A percentile compares a stretch with the other conserved stretches of the same genome.
Conservation (phyloP, 208 protist species). For the Phytomonas sp. region DNA sequence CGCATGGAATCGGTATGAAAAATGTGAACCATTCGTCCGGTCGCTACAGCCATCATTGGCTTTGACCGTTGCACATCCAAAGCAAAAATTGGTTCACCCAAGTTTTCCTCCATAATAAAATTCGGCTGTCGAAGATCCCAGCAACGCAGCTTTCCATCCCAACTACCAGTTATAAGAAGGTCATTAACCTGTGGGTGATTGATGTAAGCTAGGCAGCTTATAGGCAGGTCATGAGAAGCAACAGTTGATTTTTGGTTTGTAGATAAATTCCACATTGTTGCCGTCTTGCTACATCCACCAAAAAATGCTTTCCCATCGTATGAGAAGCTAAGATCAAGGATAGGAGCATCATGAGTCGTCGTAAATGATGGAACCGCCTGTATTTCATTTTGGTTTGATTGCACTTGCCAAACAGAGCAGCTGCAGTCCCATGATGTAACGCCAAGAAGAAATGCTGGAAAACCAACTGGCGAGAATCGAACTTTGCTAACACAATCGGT, state of each 20-base stretch:
- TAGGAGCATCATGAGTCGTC: slow-evolving; percentile 33
- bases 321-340: slow-evolving; percentile 63
- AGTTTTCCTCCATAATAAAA: slow-evolving; percentile 52
- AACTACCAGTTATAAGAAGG: slow-evolving; percentile 76
- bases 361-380: slow-evolving; percentile 41
- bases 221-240: slow-evolving; percentile 71
- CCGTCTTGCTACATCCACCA: slow-evolving; percentile 68
- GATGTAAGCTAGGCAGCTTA: slow-evolving; percentile 66
- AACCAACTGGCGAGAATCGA: slow-evolving; percentile 51
- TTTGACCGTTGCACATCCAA: slow-evolving; percentile 53
- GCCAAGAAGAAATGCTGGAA: slow-evolving; percentile 48
- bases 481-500: slow-evolving; percentile 60
- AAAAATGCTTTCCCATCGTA: slow-evolving; percentile 67
- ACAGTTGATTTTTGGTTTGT: slow-evolving; percentile 61
- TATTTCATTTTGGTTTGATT: slow-evolving; percentile 11
- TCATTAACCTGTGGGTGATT: slow-evolving; percentile 23
- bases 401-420: slow-evolving; percentile 74
- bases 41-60: slow-evolving; percentile 62
- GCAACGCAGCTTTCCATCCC: slow-evolving; percentile 79
- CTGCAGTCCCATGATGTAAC: slow-evolving; percentile 68
- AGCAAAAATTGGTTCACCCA: slow-evolving; percentile 64
- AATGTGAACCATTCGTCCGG: slow-evolving; percentile 45
- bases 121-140: slow-evolving; percentile 72
- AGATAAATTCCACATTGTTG: slow-evolving; percentile 66
- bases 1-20: slow-evolving; percentile 59